These are phyloP conservation scores for Capsella bursapastoris DNA, from an alignment of 345 rosid genomes.

Conservation along the genomic window DNA sequence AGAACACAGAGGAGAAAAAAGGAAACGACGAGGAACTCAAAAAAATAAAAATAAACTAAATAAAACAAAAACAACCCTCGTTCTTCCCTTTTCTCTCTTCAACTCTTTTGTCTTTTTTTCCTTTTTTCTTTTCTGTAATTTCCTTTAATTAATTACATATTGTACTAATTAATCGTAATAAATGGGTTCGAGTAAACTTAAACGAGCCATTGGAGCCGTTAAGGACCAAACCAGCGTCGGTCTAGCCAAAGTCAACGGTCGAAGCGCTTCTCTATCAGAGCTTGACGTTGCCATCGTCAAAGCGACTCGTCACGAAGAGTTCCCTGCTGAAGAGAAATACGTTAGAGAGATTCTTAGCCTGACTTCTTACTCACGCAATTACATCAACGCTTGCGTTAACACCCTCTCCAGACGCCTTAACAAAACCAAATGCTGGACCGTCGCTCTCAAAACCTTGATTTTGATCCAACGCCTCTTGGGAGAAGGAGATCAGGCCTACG, in stretches of 20 bases:
- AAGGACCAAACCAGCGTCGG: slow-evolving; percentile 93
- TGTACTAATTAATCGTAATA: not conserved
- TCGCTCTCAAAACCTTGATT: slow-evolving; percentile 78
- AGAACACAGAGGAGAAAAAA: slow-evolving; percentile 40
- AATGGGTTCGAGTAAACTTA: slow-evolving; percentile 79
- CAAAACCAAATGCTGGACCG: slow-evolving; percentile 86
- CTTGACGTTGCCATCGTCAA: slow-evolving; percentile 87
- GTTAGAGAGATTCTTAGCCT: slow-evolving; percentile 76
- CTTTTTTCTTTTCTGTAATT: not conserved
- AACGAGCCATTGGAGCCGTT: slow-evolving; percentile 77
- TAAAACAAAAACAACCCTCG: slow-evolving; percentile 19
- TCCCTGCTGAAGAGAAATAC: slow-evolving; percentile 81
- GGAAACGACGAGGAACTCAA: slow-evolving; percentile 44
- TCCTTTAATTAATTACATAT: not conserved
- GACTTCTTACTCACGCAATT: slow-evolving; percentile 68
- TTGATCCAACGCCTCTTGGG: slow-evolving; percentile 66
- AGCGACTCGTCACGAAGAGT: slow-evolving; percentile 86
- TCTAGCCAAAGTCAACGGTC: slow-evolving; percentile 76
- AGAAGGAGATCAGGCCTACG: slow-evolving; percentile 74
- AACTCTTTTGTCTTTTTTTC: slow-evolving; percentile 15
- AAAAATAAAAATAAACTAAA: not conserved
- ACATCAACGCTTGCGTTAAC: slow-evolving; percentile 59
- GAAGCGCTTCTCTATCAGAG: slow-evolving; percentile 67
- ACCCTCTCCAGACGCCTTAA: slow-evolving; percentile 70
- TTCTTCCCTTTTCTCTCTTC: slow-evolving; percentile 48